phyloP scores from a whole-genome alignment of 2,329 filamentous ascomycete species.

The Venturia asperata region DNA sequence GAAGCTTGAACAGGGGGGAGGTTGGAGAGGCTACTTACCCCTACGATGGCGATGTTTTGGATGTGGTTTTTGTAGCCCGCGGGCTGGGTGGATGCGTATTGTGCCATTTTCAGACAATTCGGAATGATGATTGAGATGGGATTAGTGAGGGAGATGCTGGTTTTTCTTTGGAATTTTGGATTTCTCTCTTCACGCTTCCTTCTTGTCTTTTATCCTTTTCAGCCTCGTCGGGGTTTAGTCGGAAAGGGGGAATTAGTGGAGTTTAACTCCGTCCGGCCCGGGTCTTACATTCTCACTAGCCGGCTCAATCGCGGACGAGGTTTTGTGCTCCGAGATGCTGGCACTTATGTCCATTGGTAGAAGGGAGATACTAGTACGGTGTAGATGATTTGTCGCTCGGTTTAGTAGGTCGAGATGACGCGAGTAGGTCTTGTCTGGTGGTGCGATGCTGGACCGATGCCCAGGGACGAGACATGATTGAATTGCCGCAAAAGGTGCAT shows the following conservation, averaged over 20 bases:
- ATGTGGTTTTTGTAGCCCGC: conserved; percentile 24
- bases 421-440: too few species aligned
- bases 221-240: background rate
- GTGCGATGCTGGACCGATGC: too few species aligned
- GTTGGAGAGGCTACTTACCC: conserved; percentile 23
- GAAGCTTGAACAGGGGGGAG: too few species aligned
- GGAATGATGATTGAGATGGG: background rate
- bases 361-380: too few species aligned
- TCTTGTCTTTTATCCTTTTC: background rate
- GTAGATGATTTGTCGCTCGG: too few species aligned
- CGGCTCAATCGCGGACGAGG: background rate
- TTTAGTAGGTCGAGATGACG: too few species aligned
- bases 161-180: background rate
- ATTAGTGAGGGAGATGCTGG: background rate
- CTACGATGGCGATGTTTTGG: conserved; percentile 35
- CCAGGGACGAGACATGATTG: too few species aligned
- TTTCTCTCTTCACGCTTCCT: background rate
- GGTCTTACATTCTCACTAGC: background rate
- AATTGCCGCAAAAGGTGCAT: too few species aligned
- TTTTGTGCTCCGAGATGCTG: background rate
- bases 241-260: background rate
- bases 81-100: conserved; percentile 11
- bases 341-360: too few species aligned
- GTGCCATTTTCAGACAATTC: background rate
- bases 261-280: background rate